Conservation (phyloP, 371 early-diverging fungal genomes). For the Apophysomyces trapeziformis region DNA sequence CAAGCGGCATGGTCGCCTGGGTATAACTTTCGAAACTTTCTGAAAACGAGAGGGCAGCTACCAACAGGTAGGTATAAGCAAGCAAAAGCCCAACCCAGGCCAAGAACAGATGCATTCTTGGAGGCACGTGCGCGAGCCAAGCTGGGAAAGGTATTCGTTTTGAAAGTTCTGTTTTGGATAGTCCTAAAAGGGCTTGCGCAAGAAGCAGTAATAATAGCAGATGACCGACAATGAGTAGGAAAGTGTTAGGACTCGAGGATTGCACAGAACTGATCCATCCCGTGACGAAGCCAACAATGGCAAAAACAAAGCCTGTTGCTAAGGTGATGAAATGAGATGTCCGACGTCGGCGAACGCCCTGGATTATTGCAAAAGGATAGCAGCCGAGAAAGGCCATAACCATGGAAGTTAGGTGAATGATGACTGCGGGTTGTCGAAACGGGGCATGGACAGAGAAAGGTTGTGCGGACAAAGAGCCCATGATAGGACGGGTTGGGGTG, state of each 20-base stretch:
- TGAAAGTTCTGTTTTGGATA: conserved; percentile 1
- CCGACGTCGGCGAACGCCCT: conserved; percentile 35
- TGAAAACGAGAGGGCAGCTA: conserved; percentile 34
- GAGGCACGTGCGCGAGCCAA: conserved; percentile 20
- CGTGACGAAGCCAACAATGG: conserved; percentile 34
- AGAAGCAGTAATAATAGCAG: conserved; percentile 14
- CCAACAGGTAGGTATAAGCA: conserved; percentile 30
- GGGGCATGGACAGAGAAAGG: conserved; percentile 48
- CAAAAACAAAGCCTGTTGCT: conserved; percentile 28
- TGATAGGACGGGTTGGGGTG: conserved; percentile 5
- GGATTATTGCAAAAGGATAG: conserved; percentile 43
- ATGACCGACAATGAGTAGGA: conserved; percentile 20
- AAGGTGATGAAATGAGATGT: conserved; percentile 28
- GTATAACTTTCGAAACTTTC: conserved; percentile 25
- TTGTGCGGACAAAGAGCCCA: conserved; percentile 23
- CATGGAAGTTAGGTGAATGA: conserved; percentile 43
- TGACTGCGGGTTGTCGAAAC: conserved; percentile 45
- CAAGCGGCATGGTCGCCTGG: conserved; percentile 39
- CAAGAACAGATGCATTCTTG: conserved; percentile 31
- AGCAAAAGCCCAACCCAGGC: conserved; percentile 37
- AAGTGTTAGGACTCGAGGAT: conserved; percentile 4
- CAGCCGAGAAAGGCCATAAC: conserved; percentile 44
- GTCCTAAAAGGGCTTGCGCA: conserved; percentile 12
- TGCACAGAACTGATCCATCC: conserved; percentile 26
- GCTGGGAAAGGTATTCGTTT: conserved; percentile 17